Percentiles rank a stretch among this genome's conserved stretches.
phyloP scores from a whole-genome alignment of 495 filamentous ascomycete genomes.

The Penicillium flavigenum region DNA sequence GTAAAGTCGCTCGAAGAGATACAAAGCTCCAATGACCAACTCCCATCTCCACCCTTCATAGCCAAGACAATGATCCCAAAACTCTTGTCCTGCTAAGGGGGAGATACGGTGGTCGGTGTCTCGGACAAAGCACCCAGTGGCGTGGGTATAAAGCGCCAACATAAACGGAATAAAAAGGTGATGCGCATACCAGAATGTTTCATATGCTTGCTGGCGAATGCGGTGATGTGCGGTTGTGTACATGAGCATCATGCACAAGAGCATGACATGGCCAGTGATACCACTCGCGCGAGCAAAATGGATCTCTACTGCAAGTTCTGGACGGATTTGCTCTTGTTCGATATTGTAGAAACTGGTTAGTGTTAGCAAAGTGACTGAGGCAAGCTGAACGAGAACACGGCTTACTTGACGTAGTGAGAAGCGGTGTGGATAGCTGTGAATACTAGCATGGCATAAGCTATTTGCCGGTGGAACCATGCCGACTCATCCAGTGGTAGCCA shows the following conservation, averaged over 20 bases:
- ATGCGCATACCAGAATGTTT: constrained; percentile 99
- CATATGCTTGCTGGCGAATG: constrained; percentile 94
- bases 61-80: constrained; percentile 93
- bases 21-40: constrained; percentile 79
- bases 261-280: constrained; percentile 96
- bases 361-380: constrained; percentile 26
- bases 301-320: constrained; percentile 81
- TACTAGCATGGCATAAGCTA: constrained; percentile 83
- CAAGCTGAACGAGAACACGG: constrained; percentile 16
- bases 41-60: constrained; percentile 99
- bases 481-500: constrained; percentile 93
- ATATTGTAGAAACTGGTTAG: constrained; percentile 84
- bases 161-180: constrained; percentile 97
- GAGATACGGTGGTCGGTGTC: constrained; percentile 68
- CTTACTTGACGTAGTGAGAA: constrained; percentile 94
- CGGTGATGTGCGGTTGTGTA: constrained; percentile 92
- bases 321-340: constrained; percentile 79
- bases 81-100: constrained; percentile 74
- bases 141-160: constrained; percentile 91
- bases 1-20: constrained; percentile 86
- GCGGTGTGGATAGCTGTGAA: constrained; percentile 76
- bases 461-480: constrained; percentile 94
- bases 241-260: constrained; percentile 97
- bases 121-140: constrained; percentile 92
- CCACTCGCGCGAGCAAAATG: constrained; percentile 88